Evolutionary conservation across 305 asterid species (phyloP).

Genomic region (Fraxinus nigra): DNA sequence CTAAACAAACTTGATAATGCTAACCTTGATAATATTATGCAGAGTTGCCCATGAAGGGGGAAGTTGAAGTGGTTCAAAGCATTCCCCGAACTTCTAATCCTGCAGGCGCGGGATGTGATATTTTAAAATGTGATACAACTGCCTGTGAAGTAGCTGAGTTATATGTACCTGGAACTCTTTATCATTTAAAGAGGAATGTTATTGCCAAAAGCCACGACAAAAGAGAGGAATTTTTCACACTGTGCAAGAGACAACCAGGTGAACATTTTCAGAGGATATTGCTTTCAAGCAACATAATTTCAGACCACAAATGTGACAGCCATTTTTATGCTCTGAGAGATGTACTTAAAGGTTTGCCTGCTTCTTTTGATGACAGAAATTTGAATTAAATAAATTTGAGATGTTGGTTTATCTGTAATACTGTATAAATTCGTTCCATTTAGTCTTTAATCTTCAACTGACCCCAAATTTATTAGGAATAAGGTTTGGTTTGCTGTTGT

Average conservation of each 20-base stretch:
- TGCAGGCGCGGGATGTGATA: conserved; percentile 27
- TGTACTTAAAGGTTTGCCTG: conserved; percentile 81
- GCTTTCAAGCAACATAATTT: conserved; percentile 73
- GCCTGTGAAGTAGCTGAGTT: conserved; percentile 31
- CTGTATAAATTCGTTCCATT: neutral
- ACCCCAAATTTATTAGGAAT: neutral
- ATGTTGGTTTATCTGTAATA: neutral
- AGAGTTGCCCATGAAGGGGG: conserved; percentile 33
- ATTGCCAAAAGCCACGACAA: conserved; percentile 30
- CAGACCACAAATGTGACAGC: conserved; percentile 80
- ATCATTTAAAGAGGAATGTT: conserved; percentile 60
- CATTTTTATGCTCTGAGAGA: conserved; percentile 83
- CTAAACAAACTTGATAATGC: neutral
- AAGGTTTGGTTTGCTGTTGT: neutral
- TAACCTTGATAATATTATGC: conserved; percentile 14
- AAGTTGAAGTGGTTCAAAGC: conserved; percentile 5
- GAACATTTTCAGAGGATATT: conserved; percentile 66
- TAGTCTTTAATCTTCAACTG: neutral
- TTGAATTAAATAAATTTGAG: conserved; percentile 22
- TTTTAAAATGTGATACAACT: conserved; percentile 22
- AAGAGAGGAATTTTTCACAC: conserved; percentile 47
- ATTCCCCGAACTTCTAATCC: conserved; percentile 23
- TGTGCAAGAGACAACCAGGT: conserved; percentile 70
- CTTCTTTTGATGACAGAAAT: conserved; percentile 32
- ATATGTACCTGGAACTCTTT: conserved; percentile 70